These are phyloP conservation scores for Earliella scabrosa DNA, from an alignment of 1,284 basidiomycete genomes.

Conservation along the genomic window DNA sequence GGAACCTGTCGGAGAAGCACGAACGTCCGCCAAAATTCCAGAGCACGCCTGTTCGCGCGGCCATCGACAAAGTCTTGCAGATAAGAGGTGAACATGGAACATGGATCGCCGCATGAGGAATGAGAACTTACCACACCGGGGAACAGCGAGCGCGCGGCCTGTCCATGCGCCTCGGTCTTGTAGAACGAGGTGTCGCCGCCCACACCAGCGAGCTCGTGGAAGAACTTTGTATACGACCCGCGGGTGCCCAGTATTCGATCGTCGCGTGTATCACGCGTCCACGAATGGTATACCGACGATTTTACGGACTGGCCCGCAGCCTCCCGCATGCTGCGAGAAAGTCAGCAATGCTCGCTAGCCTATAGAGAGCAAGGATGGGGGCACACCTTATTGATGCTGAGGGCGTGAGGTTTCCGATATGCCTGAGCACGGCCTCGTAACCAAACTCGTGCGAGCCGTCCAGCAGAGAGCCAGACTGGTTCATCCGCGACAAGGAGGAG, in stretches of 20 bases:
- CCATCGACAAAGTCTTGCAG: conserved; percentile 65
- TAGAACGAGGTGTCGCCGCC: conserved; percentile 75
- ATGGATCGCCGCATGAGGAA: neutral
- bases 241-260: conserved; percentile 67
- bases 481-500: conserved; percentile 32
- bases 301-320: conserved; percentile 83
- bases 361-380: neutral
- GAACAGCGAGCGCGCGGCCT: conserved; percentile 63
- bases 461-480: conserved; percentile 44
- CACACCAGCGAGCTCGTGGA: conserved; percentile 80
- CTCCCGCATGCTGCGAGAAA: conserved; percentile 71
- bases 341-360: neutral
- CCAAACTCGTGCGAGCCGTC: conserved; percentile 75
- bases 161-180: conserved; percentile 74
- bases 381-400: conserved; percentile 80
- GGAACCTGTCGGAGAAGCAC: conserved; percentile 86
- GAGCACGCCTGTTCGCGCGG: conserved; percentile 66
- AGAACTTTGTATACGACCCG: conserved; percentile 67
- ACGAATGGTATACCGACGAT: conserved; percentile 84
- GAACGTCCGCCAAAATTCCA: conserved; percentile 54
- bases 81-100: neutral
- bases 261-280: conserved; percentile 81
- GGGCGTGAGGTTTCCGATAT: conserved; percentile 72
- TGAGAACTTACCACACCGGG: conserved; percentile 55
- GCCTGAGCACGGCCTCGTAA: conserved; percentile 82